Evolutionary conservation across 441 rosid genomes (phyloP).

Genomic region (Adansonia madagascariensis): DNA sequence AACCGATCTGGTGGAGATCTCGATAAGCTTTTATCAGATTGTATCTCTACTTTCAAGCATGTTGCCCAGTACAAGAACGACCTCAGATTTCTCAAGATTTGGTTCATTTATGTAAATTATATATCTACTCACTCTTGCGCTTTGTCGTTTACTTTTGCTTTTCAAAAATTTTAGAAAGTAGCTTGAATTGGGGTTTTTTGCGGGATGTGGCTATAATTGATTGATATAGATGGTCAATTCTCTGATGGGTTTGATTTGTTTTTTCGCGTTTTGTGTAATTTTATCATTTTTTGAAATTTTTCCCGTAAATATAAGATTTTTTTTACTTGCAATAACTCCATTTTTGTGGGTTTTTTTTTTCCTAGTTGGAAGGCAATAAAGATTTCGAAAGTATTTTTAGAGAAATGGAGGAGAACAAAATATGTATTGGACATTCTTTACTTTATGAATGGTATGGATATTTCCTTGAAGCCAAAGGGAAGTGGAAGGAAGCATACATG

Average conservation of each 20-base stretch:
- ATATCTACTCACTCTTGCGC: neutral
- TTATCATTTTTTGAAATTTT: neutral
- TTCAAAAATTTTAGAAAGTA: neutral
- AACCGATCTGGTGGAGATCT: conserved; percentile 40
- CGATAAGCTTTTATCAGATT: conserved; percentile 50
- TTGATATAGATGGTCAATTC: neutral
- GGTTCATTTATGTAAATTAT: conserved; percentile 75
- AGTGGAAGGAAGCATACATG: conserved; percentile 60
- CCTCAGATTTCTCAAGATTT: conserved; percentile 87
- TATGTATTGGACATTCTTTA: conserved; percentile 51
- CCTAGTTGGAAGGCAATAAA: conserved; percentile 63
- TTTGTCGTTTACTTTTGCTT: neutral
- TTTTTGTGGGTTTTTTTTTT: conserved; percentile 24
- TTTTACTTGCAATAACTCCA: neutral
- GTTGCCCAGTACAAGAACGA: conserved; percentile 60
- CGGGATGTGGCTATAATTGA: neutral
- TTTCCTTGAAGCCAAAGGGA: conserved; percentile 77
- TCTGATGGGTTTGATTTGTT: conserved; percentile 9
- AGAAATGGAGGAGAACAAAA: conserved; percentile 59
- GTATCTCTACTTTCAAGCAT: conserved; percentile 60
- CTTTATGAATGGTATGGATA: conserved; percentile 79
- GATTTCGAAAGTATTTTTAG: conserved; percentile 56
- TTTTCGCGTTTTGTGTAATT: neutral
- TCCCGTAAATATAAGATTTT: neutral
- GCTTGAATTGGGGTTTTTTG: neutral